Percentiles rank a stretch among this genome's conserved stretches.
Conservation (phyloP, 768 basidiomycete genomes). For the Podaxis carcinomalis region DNA sequence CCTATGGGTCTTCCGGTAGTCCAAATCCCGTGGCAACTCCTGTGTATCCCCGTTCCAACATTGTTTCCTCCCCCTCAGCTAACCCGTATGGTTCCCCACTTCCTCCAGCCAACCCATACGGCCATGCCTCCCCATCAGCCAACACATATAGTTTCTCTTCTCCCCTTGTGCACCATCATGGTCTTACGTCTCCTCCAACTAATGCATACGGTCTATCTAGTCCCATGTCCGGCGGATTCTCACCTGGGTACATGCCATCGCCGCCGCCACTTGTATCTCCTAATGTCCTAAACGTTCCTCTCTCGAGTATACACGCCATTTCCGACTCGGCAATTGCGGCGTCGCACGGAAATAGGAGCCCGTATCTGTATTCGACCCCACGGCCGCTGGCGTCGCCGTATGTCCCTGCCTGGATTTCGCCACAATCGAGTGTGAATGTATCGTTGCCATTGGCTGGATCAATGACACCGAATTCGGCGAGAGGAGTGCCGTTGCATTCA, state of each 20-base stretch:
- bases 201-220: background rate
- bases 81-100: background rate
- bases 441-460: constrained; percentile 14
- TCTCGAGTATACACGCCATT: background rate
- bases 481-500: background rate
- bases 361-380: constrained; percentile 22
- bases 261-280: background rate
- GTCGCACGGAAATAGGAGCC: constrained; percentile 16
- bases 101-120: background rate
- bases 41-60: no score
- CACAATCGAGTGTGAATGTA: constrained; percentile 13
- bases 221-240: background rate
- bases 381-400: constrained; percentile 20
- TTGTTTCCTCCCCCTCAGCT: background rate
- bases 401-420: constrained; percentile 27
- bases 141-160: background rate
- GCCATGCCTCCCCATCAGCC: background rate
- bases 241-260: background rate
- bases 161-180: background rate
- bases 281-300: background rate
- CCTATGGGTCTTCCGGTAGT: no score
- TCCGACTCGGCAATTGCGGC: background rate
- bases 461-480: constrained; percentile 19
- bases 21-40: no score
- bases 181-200: background rate